Conservation (phyloP, 257 asterid genomes). For the Gardenia jasminoides region DNA sequence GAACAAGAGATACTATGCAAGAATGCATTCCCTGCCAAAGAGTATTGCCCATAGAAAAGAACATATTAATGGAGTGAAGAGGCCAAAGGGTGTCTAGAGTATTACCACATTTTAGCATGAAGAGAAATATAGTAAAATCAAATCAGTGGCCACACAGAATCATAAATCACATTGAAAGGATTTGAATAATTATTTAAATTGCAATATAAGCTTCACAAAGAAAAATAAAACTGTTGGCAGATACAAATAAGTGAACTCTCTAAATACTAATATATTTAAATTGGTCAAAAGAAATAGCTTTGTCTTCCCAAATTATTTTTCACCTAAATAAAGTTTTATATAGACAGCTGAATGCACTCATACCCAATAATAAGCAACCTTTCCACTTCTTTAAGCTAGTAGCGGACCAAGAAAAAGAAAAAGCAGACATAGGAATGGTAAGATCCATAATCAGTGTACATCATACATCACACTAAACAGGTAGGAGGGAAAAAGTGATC, state of each 20-base stretch:
- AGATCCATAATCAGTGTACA: not conserved
- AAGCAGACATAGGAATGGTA: not conserved
- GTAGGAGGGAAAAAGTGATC: not conserved
- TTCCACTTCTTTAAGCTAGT: not conserved
- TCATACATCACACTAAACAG: no score
- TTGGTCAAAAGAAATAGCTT: not conserved
- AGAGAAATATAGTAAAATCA: not conserved
- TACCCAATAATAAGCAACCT: not conserved
- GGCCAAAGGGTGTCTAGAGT: not conserved
- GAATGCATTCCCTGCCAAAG: slow-evolving; percentile 87
- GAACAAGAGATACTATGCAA: slow-evolving; percentile 71
- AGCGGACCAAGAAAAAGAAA: not conserved
- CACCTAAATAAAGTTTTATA: not conserved
- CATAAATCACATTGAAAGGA: no score
- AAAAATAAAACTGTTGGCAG: not conserved
- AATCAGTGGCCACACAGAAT: not conserved
- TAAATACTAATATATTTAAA: not conserved
- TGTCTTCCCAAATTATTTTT: not conserved
- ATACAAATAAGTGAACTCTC: not conserved
- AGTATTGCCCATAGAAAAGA: not conserved
- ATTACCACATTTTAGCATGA: not conserved
- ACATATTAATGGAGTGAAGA: not conserved
- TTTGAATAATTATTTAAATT: not conserved
- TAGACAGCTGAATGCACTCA: not conserved
- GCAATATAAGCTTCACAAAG: not conserved